Evolutionary conservation across 768 basidiomycete genomes (phyloP).

Genomic region (Lactifluus pinguis): DNA sequence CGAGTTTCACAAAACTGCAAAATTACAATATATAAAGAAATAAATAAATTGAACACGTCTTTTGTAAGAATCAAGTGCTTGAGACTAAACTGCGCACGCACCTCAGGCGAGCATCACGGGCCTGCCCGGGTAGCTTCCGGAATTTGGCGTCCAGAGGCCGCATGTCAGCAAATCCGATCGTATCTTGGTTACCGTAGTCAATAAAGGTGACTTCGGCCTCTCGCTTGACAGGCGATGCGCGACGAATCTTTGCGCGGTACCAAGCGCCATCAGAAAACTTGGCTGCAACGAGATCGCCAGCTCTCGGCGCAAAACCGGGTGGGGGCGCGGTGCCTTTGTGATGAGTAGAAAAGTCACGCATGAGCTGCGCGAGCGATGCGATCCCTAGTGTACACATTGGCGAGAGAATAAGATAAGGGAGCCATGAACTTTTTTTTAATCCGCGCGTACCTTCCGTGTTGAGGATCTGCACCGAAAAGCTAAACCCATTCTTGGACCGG

Average conservation of each 20-base stretch:
- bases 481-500: conserved; percentile 60
- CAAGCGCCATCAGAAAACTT: conserved; percentile 91
- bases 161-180: conserved; percentile 69
- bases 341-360: conserved; percentile 86
- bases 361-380: conserved; percentile 83
- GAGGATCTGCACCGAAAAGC: conserved; percentile 88
- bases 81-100: conserved; percentile 34
- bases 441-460: conserved; percentile 68
- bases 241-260: conserved; percentile 91
- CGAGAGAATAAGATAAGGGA: not conserved
- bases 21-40: not conserved
- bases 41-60: not conserved
- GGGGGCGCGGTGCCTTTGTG: conserved; percentile 60
- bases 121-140: conserved; percentile 84
- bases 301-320: conserved; percentile 67
- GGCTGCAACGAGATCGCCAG: conserved; percentile 87
- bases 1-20: conserved; percentile 76
- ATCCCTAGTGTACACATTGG: conserved; percentile 49
- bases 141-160: conserved; percentile 88
- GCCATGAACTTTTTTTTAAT: not conserved
- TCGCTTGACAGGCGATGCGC: conserved; percentile 79
- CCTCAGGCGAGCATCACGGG: conserved; percentile 90
- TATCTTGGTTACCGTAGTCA: conserved; percentile 93
- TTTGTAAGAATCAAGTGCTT: not conserved
- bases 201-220: conserved; percentile 95